Conservation (phyloP, 331 rosid genomes). For the Pyracantha coccinea region DNA sequence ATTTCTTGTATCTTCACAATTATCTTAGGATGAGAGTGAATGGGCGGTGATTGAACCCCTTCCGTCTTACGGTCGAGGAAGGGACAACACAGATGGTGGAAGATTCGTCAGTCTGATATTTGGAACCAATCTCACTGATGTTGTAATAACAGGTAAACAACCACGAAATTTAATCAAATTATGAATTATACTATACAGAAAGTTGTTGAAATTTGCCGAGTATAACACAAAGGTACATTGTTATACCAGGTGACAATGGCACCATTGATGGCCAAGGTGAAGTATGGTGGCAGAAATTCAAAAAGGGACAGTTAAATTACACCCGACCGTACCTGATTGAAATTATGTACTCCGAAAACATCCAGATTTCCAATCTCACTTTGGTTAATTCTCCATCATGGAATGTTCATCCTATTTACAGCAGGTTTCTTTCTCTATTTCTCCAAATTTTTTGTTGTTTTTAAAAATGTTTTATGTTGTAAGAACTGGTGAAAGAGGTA, state of each 20-base stretch:
- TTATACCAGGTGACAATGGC: slow-evolving; percentile 55
- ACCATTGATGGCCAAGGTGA: slow-evolving; percentile 88
- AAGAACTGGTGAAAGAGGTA: not conserved
- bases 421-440: slow-evolving; percentile 37
- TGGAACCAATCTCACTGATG: slow-evolving; percentile 89
- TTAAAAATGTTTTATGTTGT: not conserved
- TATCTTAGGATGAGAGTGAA: slow-evolving; percentile 53
- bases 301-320: slow-evolving; percentile 32
- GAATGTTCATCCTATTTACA: slow-evolving; percentile 78
- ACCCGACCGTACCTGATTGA: slow-evolving; percentile 84
- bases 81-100: slow-evolving; percentile 71
- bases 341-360: slow-evolving; percentile 43
- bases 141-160: slow-evolving; percentile 59
- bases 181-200: not conserved
- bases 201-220: not conserved
- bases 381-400: slow-evolving; percentile 79
- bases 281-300: slow-evolving; percentile 73
- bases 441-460: not conserved
- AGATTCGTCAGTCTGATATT: slow-evolving; percentile 74
- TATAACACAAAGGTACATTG: not conserved
- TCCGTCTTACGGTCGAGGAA: slow-evolving; percentile 87
- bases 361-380: slow-evolving; percentile 72
- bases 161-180: not conserved
- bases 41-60: slow-evolving; percentile 83
- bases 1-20: not conserved